Percentiles rank a stretch among this genome's conserved stretches.
Conservation (phyloP, 495 filamentous ascomycete species). For the Aspergillus conjunctus region DNA sequence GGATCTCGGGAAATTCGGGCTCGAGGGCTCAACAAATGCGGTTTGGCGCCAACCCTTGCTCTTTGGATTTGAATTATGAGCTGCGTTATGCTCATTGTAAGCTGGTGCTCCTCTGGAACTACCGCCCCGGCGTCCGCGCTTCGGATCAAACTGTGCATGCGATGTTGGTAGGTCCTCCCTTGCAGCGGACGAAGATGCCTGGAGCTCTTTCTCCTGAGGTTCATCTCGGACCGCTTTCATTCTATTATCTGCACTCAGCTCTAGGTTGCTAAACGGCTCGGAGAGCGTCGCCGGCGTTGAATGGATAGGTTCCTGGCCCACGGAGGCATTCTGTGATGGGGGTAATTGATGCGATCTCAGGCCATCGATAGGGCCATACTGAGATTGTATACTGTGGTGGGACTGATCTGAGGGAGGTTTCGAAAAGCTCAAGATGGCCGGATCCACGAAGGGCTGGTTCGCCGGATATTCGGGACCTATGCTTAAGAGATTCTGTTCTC, state of each 20-base stretch:
- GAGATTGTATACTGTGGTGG: conserved; percentile 13
- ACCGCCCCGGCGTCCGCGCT: conserved; percentile 40
- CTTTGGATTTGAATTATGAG: conserved; percentile 46
- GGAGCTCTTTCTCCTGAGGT: conserved; percentile 25
- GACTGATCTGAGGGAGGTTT: conserved; percentile 31
- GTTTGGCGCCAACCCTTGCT: conserved; percentile 83
- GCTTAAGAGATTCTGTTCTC: conserved; percentile 6
- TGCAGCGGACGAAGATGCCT: conserved; percentile 12
- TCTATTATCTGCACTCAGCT: conserved; percentile 33
- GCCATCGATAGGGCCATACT: conserved; percentile 1
- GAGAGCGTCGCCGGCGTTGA: conserved; percentile 31
- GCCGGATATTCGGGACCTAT: conserved; percentile 18
- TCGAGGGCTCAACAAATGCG: conserved; percentile 68
- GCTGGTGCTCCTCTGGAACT: conserved; percentile 29
- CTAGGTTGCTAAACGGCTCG: conserved; percentile 48
- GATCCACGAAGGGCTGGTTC: conserved; percentile 52
- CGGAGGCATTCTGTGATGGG: conserved; percentile 17
- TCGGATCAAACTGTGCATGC: conserved; percentile 20
- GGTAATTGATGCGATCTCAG: conserved; percentile 10
- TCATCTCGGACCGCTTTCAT: conserved; percentile 13
- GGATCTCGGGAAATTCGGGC: conserved; percentile 28
- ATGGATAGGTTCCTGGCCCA: conserved; percentile 13
- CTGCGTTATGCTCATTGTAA: conserved; percentile 38
- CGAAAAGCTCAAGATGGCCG: conserved; percentile 55
- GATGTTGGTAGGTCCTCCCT: conserved; percentile 12